A percentile compares a stretch with the other conserved stretches of the same genome.
These are phyloP conservation scores for Capsicum rhomboideum DNA, from an alignment of 257 asterid genomes.

Conservation along the genomic window DNA sequence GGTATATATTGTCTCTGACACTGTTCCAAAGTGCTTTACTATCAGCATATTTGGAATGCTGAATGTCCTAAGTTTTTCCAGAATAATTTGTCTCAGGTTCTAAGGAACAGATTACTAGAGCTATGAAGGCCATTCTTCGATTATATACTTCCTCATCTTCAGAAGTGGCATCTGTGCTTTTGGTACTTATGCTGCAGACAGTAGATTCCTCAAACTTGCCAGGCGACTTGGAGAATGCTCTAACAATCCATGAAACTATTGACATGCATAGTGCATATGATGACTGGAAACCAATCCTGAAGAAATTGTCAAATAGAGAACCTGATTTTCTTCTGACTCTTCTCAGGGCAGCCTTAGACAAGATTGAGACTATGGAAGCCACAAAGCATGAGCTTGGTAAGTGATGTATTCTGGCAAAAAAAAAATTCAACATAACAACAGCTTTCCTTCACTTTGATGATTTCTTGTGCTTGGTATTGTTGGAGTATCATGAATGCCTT, in stretches of 20 bases:
- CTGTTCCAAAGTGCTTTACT: neutral
- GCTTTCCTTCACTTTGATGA: neutral
- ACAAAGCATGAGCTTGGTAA: slow-evolving; percentile 38
- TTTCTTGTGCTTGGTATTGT: neutral
- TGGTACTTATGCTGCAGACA: slow-evolving; percentile 62
- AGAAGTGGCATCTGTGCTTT: slow-evolving; percentile 53
- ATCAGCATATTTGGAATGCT: neutral
- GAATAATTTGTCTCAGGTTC: slow-evolving; percentile 38
- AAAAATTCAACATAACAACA: neutral
- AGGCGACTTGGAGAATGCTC: slow-evolving; percentile 22
- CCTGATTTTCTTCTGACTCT: slow-evolving; percentile 59
- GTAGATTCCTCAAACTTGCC: slow-evolving; percentile 30
- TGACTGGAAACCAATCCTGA: slow-evolving; percentile 65
- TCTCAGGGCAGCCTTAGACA: slow-evolving; percentile 53
- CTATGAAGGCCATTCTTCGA: slow-evolving; percentile 49
- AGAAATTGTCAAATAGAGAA: slow-evolving; percentile 58
- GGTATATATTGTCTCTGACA: neutral
- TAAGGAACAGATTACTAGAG: slow-evolving; percentile 51
- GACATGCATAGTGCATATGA: slow-evolving; percentile 26
- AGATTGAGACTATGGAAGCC: slow-evolving; percentile 40
- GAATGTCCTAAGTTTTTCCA: neutral
- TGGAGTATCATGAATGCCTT: neutral
- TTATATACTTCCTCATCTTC: slow-evolving; percentile 65
- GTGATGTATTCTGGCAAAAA: neutral
- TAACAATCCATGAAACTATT: slow-evolving; percentile 8